These are phyloP conservation scores for Malus sylvestris DNA, from an alignment of 306 rosid species.

Conservation along the genomic window DNA sequence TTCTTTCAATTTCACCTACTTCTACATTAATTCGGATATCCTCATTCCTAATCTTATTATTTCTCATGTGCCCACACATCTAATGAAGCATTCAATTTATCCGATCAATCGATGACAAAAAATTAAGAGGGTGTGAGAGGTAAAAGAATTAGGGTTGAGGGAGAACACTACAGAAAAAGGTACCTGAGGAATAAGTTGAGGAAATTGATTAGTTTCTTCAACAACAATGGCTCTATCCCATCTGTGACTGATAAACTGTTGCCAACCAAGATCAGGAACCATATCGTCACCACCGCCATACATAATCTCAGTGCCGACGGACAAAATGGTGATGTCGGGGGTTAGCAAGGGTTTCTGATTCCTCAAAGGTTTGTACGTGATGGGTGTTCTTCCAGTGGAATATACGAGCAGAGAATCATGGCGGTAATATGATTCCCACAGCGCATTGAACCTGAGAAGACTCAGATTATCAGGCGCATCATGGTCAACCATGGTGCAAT, in stretches of 20 bases:
- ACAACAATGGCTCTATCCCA: slow-evolving; percentile 60
- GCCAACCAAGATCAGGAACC: slow-evolving; percentile 57
- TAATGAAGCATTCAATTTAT: too few species aligned
- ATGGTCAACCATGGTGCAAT: slow-evolving; percentile 84
- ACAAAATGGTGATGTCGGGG: slow-evolving; percentile 66
- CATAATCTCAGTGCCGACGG: slow-evolving; percentile 82
- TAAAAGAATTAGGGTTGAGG: too few species aligned
- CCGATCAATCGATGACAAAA: too few species aligned
- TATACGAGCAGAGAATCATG: slow-evolving; percentile 72
- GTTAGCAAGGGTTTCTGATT: slow-evolving; percentile 60
- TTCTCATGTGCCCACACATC: too few species aligned
- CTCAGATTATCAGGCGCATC: slow-evolving; percentile 47
- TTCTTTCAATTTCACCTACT: too few species aligned
- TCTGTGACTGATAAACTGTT: slow-evolving; percentile 35
- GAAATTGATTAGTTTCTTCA: slow-evolving; percentile 63
- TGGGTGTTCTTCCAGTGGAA: slow-evolving; percentile 82
- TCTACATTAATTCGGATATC: too few species aligned
- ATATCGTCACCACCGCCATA: slow-evolving; percentile 44
- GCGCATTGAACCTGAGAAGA: slow-evolving; percentile 64
- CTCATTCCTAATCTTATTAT: too few species aligned
- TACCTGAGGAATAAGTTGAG: slow-evolving; percentile 67
- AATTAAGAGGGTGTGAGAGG: too few species aligned
- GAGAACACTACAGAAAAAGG: too few species aligned
- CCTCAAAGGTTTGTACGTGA: slow-evolving; percentile 41
- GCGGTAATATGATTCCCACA: slow-evolving; percentile 80